These are phyloP conservation scores for Monascus ruber DNA, from an alignment of 2,329 filamentous ascomycete species.

Conservation along the genomic window DNA sequence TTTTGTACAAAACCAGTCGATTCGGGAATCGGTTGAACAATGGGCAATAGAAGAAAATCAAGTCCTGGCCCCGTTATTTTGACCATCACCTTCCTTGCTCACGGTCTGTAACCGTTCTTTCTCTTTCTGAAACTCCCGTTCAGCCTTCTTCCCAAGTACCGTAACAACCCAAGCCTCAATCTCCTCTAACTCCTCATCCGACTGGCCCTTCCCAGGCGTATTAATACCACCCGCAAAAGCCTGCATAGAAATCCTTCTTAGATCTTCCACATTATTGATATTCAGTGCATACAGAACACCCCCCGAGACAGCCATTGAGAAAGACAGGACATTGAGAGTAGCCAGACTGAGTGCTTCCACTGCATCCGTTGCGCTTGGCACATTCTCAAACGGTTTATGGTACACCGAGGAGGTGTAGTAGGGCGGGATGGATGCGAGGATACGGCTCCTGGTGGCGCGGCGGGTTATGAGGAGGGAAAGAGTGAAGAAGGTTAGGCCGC, in stretches of 20 bases:
- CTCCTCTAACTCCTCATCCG: too few relatives aligned
- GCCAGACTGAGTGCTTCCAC: slow-evolving; percentile 74
- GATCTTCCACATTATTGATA: slow-evolving; percentile 56
- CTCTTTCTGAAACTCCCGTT: too few relatives aligned
- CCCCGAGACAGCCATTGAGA: slow-evolving; percentile 63
- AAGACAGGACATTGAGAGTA: slow-evolving; percentile 70
- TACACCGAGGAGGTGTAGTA: slow-evolving; percentile 51
- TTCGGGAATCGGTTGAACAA: too few relatives aligned
- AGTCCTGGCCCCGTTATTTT: too few relatives aligned
- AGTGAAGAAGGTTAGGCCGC: slow-evolving; percentile 63
- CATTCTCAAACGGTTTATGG: slow-evolving; percentile 42
- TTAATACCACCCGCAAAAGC: too few relatives aligned
- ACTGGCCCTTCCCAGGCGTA: too few relatives aligned
- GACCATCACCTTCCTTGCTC: too few relatives aligned
- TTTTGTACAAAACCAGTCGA: too few relatives aligned
- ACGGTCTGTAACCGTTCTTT: too few relatives aligned
- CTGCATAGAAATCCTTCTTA: slow-evolving; percentile 35
- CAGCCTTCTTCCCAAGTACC: too few relatives aligned
- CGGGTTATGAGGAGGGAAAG: slow-evolving; percentile 61
- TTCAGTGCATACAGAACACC: slow-evolving; percentile 67
- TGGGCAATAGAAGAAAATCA: too few relatives aligned
- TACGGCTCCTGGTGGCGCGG: slow-evolving; percentile 56
- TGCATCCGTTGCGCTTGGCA: slow-evolving; percentile 52
- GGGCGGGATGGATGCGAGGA: slow-evolving; percentile 50
- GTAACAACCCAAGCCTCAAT: too few relatives aligned